Percentiles rank a stretch among this genome's conserved stretches.
Conservation (phyloP, 2,329 filamentous ascomycete species). For the Arthrobotrys conoides region DNA sequence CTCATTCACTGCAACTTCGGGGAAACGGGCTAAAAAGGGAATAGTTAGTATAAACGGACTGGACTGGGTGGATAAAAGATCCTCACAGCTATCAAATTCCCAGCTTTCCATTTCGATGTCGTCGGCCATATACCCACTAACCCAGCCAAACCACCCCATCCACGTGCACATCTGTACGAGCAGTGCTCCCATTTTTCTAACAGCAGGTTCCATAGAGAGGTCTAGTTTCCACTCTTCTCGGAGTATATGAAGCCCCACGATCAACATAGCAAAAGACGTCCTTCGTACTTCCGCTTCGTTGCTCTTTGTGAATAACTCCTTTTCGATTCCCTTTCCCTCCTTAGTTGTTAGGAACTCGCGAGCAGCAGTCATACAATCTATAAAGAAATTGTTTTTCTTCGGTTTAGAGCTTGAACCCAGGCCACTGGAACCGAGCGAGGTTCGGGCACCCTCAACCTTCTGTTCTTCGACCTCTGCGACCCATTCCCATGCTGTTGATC, state of each 20-base stretch:
- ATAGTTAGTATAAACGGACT: background rate
- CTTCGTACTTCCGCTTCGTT: conserved; percentile 71
- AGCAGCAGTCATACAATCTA: conserved; percentile 72
- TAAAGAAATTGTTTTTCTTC: conserved; percentile 67
- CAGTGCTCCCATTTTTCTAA: conserved; percentile 76
- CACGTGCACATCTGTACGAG: conserved; percentile 85
- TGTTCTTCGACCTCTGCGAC: conserved; percentile 73
- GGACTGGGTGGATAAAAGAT: background rate
- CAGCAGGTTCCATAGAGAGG: conserved; percentile 71
- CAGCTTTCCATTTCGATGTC: conserved; percentile 72
- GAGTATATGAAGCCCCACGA: conserved; percentile 85
- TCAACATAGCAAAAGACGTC: conserved; percentile 77
- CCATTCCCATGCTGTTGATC: conserved; percentile 79
- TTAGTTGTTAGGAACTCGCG: conserved; percentile 76
- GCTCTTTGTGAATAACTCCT: conserved; percentile 78
- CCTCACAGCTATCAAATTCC: conserved; percentile 72
- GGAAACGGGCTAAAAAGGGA: conserved; percentile 66
- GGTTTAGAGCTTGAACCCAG: conserved; percentile 28
- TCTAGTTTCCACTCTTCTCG: conserved; percentile 90
- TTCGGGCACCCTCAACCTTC: conserved; percentile 48
- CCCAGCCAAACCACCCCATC: conserved; percentile 81
- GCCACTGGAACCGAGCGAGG: conserved; percentile 19
- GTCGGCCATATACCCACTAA: conserved; percentile 75
- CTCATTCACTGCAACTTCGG: conserved; percentile 68
- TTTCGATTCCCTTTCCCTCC: conserved; percentile 71